A percentile compares a stretch with the other conserved stretches of the same genome.
phyloP scores from a whole-genome alignment of 805 yeast species.

The Trichomonascus vanleenenianus region DNA sequence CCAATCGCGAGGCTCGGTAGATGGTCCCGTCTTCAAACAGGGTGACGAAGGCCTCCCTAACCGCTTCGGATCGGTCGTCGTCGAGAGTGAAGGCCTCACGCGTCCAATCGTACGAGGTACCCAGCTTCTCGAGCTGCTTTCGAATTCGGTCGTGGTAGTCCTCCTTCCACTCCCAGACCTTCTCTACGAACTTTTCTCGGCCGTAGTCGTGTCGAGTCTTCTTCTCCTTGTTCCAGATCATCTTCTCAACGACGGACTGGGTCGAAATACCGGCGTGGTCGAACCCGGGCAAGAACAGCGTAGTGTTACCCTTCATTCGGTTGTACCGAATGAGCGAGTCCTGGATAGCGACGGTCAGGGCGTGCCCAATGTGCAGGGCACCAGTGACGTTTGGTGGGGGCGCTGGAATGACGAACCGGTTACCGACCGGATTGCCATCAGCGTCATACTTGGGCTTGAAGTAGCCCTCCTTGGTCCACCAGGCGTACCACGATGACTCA shows the following conservation, averaged over 20 bases:
- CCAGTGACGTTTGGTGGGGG: conserved; percentile 99
- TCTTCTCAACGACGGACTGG: conserved; percentile 96
- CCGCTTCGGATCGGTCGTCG: conserved; percentile 70
- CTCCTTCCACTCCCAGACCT: conserved; percentile 98
- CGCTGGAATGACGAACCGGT: conserved; percentile 83
- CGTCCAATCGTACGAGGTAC: conserved; percentile 96
- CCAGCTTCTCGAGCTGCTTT: conserved; percentile 74
- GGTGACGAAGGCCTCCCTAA: conserved; percentile 82
- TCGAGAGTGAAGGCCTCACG: conserved; percentile 91
- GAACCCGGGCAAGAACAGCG: conserved; percentile 88
- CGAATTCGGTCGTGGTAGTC: conserved; percentile 83
- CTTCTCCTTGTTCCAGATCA: conserved; percentile 79
- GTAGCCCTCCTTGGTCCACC: conserved; percentile 90
- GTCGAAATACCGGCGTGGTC: conserved; percentile 99
- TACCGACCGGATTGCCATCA: conserved; percentile 70
- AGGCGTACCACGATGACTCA: conserved; percentile 93
- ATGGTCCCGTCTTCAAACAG: conserved; percentile 92
- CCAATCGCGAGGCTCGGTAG: conserved; percentile 86
- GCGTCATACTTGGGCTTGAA: conserved; percentile 79
- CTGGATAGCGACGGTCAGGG: conserved; percentile 89
- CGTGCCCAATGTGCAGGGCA: conserved; percentile 97
- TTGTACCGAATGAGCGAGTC: conserved; percentile 88
- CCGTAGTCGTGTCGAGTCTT: conserved; percentile 93
- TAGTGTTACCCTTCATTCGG: conserved; percentile 96
- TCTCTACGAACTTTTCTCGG: conserved; percentile 78